phyloP scores from a whole-genome alignment of 2,329 filamentous ascomycete genomes.

The Ascochyta fabae region DNA sequence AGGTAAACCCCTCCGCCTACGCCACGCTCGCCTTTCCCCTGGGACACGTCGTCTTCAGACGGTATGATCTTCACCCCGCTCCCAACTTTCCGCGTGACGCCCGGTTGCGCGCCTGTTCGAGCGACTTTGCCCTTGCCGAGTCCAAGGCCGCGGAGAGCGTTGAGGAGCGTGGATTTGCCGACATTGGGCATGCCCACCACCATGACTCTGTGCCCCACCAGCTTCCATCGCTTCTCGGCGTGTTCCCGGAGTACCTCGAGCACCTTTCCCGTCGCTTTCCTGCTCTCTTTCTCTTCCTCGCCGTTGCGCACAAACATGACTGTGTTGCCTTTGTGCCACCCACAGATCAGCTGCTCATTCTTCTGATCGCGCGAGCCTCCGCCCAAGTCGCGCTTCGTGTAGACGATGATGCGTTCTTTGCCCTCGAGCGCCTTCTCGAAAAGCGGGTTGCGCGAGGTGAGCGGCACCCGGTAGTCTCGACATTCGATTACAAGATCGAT shows the following conservation, averaged over 20 bases:
- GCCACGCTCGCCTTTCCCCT: slow-evolving; percentile 22
- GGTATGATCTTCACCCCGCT: slow-evolving; percentile 79
- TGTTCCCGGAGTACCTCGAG: slow-evolving; percentile 60
- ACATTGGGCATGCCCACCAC: slow-evolving; percentile 98
- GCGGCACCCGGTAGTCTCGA: slow-evolving; percentile 87
- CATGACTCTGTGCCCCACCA: slow-evolving; percentile 85
- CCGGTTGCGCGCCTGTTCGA: slow-evolving; percentile 83
- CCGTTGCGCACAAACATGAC: slow-evolving; percentile 60
- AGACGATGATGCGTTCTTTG: slow-evolving; percentile 79
- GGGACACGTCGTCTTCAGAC: slow-evolving; percentile 54
- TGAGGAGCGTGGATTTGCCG: slow-evolving; percentile 94
- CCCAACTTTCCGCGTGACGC: slow-evolving; percentile 84
- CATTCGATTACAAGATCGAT: slow-evolving; percentile 93
- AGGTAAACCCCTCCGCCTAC: slow-evolving; percentile 73
- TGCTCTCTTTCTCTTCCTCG: slow-evolving; percentile 27
- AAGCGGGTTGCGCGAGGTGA: slow-evolving; percentile 87
- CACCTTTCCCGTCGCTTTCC: slow-evolving; percentile 45
- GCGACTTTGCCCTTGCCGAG: slow-evolving; percentile 74
- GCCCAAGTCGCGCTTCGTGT: slow-evolving; percentile 79
- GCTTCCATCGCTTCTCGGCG: slow-evolving; percentile 59
- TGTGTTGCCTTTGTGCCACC: slow-evolving; percentile 61
- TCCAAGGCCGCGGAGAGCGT: slow-evolving; percentile 76
- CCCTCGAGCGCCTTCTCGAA: slow-evolving; percentile 80
- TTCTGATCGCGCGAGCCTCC: slow-evolving; percentile 34
- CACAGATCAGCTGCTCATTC: slow-evolving; percentile 59